Evolutionary conservation across 352 stramenopile species (phyloP).

Genomic region (Globisporangium polare): DNA sequence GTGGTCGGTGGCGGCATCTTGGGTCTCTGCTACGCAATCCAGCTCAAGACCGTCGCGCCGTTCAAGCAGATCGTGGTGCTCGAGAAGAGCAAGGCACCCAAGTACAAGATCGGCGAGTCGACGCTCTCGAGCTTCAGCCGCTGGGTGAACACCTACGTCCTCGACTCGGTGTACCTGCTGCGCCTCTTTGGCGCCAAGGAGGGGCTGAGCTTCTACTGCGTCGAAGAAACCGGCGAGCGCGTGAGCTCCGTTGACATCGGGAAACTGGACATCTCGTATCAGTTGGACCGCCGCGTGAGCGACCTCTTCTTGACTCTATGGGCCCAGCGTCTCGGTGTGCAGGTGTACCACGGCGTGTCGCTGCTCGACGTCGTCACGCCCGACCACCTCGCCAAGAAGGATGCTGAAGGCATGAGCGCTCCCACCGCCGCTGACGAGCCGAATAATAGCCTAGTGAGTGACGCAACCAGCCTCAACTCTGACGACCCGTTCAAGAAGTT

Average conservation of each 20-base stretch:
- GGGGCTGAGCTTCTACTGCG: conserved; percentile 4
- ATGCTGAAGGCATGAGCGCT: background rate
- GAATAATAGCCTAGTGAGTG: no score
- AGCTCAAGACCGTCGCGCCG: conserved; percentile 1
- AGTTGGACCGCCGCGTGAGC: background rate
- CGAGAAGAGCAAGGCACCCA: background rate
- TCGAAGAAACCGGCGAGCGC: background rate
- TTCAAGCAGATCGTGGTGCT: conserved; percentile 5
- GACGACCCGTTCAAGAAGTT: conserved; percentile 3
- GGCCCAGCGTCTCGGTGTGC: background rate
- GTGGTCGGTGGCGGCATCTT: background rate
- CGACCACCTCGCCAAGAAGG: conserved; percentile 3
- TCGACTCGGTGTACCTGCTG: conserved; percentile 3
- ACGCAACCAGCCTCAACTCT: background rate
- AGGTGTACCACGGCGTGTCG: conserved; percentile 1
- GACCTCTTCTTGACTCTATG: conserved; percentile 1
- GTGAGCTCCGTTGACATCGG: background rate
- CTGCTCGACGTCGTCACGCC: background rate
- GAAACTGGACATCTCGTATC: background rate
- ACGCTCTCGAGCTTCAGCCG: conserved; percentile 1
- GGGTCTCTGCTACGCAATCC: background rate
- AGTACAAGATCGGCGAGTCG: conserved; percentile 2
- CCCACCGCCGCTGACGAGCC: background rate
- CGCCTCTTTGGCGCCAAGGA: conserved; percentile 1
- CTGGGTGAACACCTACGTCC: conserved; percentile 3